Evolutionary conservation across 2,329 filamentous ascomycete species (phyloP).

Genomic region (Bipolaris gigantea): DNA sequence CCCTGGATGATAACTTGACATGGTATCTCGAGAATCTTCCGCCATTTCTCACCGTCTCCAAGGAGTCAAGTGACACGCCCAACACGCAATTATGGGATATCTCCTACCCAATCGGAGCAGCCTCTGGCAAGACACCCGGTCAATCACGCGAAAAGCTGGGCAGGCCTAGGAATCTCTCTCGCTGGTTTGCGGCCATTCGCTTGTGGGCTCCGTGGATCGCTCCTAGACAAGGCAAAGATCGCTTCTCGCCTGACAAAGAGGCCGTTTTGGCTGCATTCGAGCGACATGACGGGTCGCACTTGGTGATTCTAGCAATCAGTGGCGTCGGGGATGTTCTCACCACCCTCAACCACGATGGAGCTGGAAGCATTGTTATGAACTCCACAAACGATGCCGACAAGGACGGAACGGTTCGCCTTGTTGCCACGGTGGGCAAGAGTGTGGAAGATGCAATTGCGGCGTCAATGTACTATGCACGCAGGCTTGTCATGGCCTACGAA

Average conservation of each 20-base stretch:
- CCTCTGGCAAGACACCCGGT: conserved; percentile 61
- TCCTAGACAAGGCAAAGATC: conserved; percentile 75
- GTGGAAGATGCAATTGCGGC: conserved; percentile 78
- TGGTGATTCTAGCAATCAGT: conserved; percentile 78
- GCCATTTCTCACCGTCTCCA: conserved; percentile 56
- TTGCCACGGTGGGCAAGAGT: conserved; percentile 70
- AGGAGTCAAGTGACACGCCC: conserved; percentile 66
- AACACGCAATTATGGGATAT: conserved; percentile 73
- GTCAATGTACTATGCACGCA: conserved; percentile 84
- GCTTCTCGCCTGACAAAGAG: conserved; percentile 73
- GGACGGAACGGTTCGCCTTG: conserved; percentile 60
- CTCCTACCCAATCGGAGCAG: conserved; percentile 57
- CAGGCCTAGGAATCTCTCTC: conserved; percentile 63
- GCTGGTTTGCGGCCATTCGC: conserved; percentile 82
- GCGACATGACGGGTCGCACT: conserved; percentile 67
- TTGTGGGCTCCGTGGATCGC: conserved; percentile 83
- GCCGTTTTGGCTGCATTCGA: conserved; percentile 79
- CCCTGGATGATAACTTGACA: conserved; percentile 49
- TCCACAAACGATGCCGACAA: conserved; percentile 70
- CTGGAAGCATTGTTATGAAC: conserved; percentile 69
- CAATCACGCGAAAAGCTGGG: conserved; percentile 63
- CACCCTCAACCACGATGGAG: conserved; percentile 64
- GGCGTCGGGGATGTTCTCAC: conserved; percentile 71
- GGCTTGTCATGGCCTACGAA: conserved; percentile 57
- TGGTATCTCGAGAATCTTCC: conserved; percentile 63